Percentiles rank a stretch among this genome's conserved stretches.
These are phyloP conservation scores for Exophiala bonariae DNA, from an alignment of 2,329 filamentous ascomycete genomes.

Conservation along the genomic window DNA sequence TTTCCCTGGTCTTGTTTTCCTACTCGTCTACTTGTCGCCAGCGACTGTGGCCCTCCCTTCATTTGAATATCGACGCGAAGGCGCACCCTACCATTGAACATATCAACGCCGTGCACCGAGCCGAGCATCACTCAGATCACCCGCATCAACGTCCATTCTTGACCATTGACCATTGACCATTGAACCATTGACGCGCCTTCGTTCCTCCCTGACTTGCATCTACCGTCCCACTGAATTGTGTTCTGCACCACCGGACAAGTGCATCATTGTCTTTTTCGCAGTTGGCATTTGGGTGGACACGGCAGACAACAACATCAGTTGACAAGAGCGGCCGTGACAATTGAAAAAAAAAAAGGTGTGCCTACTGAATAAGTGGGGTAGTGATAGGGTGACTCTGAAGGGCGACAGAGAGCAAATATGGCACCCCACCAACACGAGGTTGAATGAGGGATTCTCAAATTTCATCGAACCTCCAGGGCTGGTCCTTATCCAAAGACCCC, in stretches of 20 bases:
- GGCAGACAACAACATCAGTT: slow-evolving; percentile 4
- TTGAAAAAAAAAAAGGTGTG: slow-evolving; percentile 4
- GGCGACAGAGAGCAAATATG: slow-evolving; percentile 14
- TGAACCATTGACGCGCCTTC: slow-evolving; percentile 3
- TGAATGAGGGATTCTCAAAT: slow-evolving; percentile 6
- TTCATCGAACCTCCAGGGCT: slow-evolving; percentile 5
- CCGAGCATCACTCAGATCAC: slow-evolving; percentile 11
- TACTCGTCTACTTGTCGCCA: slow-evolving; percentile 1
- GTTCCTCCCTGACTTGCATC: background rate
- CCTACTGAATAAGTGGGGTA: background rate
- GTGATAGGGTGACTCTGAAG: slow-evolving; percentile 5
- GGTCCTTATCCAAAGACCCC: background rate
- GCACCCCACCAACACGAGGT: slow-evolving; percentile 7
- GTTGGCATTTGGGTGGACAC: no score
- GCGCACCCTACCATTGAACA: slow-evolving; percentile 9
- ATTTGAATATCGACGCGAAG: slow-evolving; percentile 10
- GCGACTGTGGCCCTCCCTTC: slow-evolving; percentile 16
- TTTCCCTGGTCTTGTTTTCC: slow-evolving; percentile 1
- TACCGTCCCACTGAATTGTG: slow-evolving; percentile 5
- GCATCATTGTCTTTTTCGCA: slow-evolving; percentile 5
- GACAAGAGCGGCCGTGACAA: slow-evolving; percentile 1
- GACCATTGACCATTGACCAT: no score
- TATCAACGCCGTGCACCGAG: slow-evolving; percentile 20
- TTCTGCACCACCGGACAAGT: slow-evolving; percentile 16
- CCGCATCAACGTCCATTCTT: slow-evolving; percentile 6